Evolutionary conservation across 164 flowering plant species (phyloP), one percentile per base, ranked within the genome.

Genomic region (Chloranthus sessilifolius): DNA sequence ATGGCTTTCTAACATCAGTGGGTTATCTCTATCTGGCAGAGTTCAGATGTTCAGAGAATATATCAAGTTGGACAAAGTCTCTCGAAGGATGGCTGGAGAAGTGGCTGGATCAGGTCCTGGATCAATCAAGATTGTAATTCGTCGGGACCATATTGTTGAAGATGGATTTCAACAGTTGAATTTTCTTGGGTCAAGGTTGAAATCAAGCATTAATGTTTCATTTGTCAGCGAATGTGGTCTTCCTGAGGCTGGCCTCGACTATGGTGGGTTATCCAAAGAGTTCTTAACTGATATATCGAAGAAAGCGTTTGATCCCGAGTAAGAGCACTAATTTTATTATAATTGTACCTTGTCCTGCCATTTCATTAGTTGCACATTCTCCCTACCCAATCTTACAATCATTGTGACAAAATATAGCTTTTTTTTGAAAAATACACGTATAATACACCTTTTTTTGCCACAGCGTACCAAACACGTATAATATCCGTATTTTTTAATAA

Each of bases 21-120:
- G 23, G 10, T 23, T 3, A 33, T 12, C 36, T 20, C 24, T 40
- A 17, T 27, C 59, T 71, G 45, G 56, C 80, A 94, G 99, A 56
- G 99, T 94, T 62, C 81, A 82, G 61, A 85, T 94, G 88, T 94
- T 94, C 67, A 78, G 96, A 69, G 99, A 94, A 75, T 89, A 86
- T 51, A 77, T 94, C 69, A 87, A 71, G 66, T 75, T 81, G 80
- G 97, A 94, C 59, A 89, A 94, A 68, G 73, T 55, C 46, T 76
- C 97, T 29, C 71, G 92, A 55, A 72, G 73, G 62, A 82, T 82
- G 90, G 85, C 97, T 53, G 95, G 97, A 73, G 97, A 86, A 69
- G 72, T 78, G 52, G 62, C 66, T 38, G 94, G 78, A 60, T 90
- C 87, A 48, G 88, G 89, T 60, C 77, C 83, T 43, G 74, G 83